phyloP scores from a whole-genome alignment of 1,284 basidiomycete species.

The Apiotrichum montevideense region DNA sequence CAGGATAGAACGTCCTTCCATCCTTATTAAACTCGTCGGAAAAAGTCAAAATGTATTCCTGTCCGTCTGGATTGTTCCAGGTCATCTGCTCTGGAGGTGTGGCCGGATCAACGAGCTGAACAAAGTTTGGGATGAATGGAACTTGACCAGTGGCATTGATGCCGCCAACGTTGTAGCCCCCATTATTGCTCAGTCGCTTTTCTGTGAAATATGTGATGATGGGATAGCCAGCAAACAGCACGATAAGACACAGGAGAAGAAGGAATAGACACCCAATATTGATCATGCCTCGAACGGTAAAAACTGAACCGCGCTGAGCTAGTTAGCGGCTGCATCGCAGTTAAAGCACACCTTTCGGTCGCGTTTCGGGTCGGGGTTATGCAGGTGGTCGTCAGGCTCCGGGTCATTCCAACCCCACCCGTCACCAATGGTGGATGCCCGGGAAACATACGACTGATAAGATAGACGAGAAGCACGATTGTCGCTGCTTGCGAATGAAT shows the following conservation, averaged over 20 bases:
- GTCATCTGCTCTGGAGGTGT: conserved; percentile 53
- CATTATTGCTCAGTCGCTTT: conserved; percentile 37
- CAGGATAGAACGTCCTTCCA: conserved; percentile 67
- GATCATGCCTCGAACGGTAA: conserved; percentile 63
- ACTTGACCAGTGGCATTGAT: conserved; percentile 57
- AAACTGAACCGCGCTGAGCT: conserved; percentile 53
- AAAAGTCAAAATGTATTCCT: conserved; percentile 49
- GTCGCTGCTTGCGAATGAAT: conserved; percentile 1
- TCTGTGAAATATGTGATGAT: conserved; percentile 45
- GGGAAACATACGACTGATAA: background rate
- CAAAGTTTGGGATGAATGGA: conserved; percentile 57
- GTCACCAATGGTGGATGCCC: conserved; percentile 6
- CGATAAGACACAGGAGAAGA: conserved; percentile 57
- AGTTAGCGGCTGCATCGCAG: background rate
- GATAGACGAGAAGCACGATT: background rate
- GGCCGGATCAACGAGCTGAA: conserved; percentile 65
- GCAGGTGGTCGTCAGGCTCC: conserved; percentile 48
- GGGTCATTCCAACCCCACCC: conserved; percentile 26
- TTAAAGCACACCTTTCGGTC: conserved; percentile 51
- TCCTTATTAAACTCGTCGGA: conserved; percentile 55
- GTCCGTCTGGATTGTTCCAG: conserved; percentile 40
- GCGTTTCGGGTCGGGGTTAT: conserved; percentile 55
- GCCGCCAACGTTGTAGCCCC: conserved; percentile 54
- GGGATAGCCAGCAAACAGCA: conserved; percentile 58
- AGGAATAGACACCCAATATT: conserved; percentile 72